Base-by-base conservation (phyloP, 306 rosid genomes). In the Casuarina cunninghamiana region DNA sequence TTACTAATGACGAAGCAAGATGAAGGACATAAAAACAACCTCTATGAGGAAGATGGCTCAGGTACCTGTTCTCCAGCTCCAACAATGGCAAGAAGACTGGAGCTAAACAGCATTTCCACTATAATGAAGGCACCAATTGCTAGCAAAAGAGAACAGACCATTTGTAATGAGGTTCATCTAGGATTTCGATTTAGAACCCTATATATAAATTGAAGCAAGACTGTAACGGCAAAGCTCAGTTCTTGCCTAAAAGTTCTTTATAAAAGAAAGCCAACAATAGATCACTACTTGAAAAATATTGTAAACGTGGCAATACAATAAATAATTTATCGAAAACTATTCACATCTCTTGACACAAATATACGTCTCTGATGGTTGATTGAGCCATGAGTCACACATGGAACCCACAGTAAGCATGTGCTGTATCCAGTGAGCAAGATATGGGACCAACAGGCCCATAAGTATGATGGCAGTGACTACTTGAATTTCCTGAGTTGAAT, bases 1-100 rank as follows among this genome's bases (percentile, higher is more conserved):
- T 77, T 35, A 81, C 42, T 48, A 37, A 71, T 74, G 49, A 73
- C 53, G 44, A 74, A 45, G 54, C 61, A 73, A 58, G 72, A 62
- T 4, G 53, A 77, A 0, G 26, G 21, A 66, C 10, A 42, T 1
- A 2, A 54, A 42, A 79, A 48, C 16, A 17, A 11, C 69, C 50
- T 5, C 35, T 9, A 9, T 35, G 10, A 50, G 6, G 55, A 82
- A 51, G 65, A 57, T 43, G 71, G 26, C 19, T 17, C 21, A 71
- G 68, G 39, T 58, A 91, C 98, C 98, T 94, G 97, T 82, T 94
- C 92, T 54, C 98, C 98, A 69, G 97, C 98, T 49, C 98, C 98
- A 80, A 94, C 97, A 41, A 94, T 89, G 75, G 98, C 98, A 74
- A 94, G 91, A 74, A 94, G 98, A 86, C 93, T 94, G 41, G 98